These are phyloP conservation scores for Cutaneotrichosporon dermatis DNA, from an alignment of 1,284 basidiomycete species.

Conservation along the genomic window DNA sequence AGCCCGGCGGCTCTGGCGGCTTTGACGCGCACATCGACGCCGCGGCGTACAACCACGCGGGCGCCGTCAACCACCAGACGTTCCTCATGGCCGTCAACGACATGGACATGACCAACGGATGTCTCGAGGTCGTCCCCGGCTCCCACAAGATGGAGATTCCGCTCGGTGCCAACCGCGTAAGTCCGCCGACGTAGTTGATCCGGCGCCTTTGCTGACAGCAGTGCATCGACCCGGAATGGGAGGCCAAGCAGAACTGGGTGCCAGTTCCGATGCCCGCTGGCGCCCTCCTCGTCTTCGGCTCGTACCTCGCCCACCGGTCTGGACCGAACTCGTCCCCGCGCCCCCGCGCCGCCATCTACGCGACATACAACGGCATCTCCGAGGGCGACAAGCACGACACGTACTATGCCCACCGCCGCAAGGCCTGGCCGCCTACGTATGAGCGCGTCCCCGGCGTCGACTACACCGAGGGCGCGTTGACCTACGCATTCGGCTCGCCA, in stretches of 20 bases:
- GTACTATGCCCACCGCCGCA: constrained; percentile 38
- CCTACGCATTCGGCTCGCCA: constrained; percentile 24
- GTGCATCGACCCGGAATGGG: constrained; percentile 37
- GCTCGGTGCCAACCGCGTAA: constrained; percentile 25
- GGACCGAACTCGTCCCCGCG: constrained; percentile 32
- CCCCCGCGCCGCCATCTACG: constrained; percentile 39
- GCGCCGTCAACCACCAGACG: constrained; percentile 27
- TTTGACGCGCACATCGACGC: constrained; percentile 43
- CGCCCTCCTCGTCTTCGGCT: constrained; percentile 36
- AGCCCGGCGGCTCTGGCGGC: constrained; percentile 32
- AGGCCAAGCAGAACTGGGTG: constrained; percentile 29
- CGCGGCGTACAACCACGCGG: constrained; percentile 28
- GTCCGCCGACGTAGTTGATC: neutral
- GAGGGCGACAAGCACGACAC: constrained; percentile 39
- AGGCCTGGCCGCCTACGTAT: constrained; percentile 35
- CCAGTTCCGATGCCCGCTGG: constrained; percentile 38
- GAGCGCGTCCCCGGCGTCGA: constrained; percentile 34
- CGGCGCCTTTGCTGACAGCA: neutral
- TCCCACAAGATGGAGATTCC: constrained; percentile 29
- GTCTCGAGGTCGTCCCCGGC: constrained; percentile 39
- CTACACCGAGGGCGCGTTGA: constrained; percentile 34
- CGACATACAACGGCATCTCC: constrained; percentile 35
- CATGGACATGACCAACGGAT: constrained; percentile 37
- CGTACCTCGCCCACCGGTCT: constrained; percentile 40
- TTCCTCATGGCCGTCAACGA: constrained; percentile 40